Evolutionary conservation across 345 rosid species (phyloP).

Genomic region (Bruguiera sexangula): DNA sequence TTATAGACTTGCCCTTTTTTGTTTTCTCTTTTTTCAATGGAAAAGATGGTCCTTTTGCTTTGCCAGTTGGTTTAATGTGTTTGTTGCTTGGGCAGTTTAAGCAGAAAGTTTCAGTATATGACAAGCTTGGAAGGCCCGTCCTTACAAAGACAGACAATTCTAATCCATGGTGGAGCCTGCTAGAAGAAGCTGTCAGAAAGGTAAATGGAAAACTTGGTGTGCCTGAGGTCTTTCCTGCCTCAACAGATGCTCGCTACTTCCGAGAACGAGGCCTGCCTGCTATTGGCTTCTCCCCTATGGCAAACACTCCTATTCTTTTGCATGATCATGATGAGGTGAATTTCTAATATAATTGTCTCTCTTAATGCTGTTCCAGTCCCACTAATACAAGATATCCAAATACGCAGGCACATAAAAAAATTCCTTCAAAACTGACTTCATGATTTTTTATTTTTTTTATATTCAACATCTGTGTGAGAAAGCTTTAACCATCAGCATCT

Average conservation of each 20-base stretch:
- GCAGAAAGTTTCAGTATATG: conserved; percentile 45
- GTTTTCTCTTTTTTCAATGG: neutral
- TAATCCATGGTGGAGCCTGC: conserved; percentile 85
- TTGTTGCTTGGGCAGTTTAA: conserved; percentile 68
- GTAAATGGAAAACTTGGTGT: conserved; percentile 64
- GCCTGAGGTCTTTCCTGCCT: conserved; percentile 87
- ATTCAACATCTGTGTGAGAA: neutral
- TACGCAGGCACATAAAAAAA: no score
- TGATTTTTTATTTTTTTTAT: neutral
- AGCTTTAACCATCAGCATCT: neutral
- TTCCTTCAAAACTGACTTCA: neutral
- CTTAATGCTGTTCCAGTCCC: neutral
- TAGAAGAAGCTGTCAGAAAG: conserved; percentile 69
- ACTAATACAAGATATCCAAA: neutral
- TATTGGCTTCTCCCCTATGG: conserved; percentile 90
- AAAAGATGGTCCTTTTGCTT: neutral
- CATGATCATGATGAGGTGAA: conserved; percentile 93
- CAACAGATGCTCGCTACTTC: conserved; percentile 86
- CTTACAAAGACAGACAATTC: conserved; percentile 64
- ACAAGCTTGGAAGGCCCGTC: conserved; percentile 47
- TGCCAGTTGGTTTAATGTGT: conserved; percentile 19
- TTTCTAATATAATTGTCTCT: neutral
- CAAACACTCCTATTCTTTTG: conserved; percentile 79
- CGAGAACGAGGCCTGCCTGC: conserved; percentile 66
- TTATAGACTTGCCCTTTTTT: no score